phyloP scores from a whole-genome alignment of 805 yeast genomes.

The Yueomyces sp. region DNA sequence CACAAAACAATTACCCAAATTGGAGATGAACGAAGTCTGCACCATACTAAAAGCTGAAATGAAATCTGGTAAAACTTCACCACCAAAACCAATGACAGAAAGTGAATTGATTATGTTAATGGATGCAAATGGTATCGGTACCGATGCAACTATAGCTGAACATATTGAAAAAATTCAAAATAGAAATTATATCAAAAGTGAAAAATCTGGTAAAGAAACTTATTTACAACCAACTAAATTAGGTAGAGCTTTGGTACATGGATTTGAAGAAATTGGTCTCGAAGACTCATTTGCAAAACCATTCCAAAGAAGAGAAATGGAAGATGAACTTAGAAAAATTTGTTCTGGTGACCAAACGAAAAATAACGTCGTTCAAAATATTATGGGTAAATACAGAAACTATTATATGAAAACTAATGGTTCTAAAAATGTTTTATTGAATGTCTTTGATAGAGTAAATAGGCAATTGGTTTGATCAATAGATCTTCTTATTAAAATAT shows the following conservation, averaged over 20 bases:
- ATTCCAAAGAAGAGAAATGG: constrained; percentile 65
- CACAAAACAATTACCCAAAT: constrained; percentile 50
- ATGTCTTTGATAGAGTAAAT: constrained; percentile 18
- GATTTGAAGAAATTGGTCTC: constrained; percentile 68
- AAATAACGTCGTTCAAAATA: constrained; percentile 40
- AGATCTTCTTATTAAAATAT: too few species aligned
- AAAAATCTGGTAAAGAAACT: constrained; percentile 26
- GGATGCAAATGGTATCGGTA: constrained; percentile 97
- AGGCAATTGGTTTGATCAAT: background rate
- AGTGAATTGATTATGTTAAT: constrained; percentile 81
- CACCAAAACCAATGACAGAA: constrained; percentile 82
- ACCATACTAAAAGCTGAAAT: constrained; percentile 44
- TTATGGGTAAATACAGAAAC: constrained; percentile 43
- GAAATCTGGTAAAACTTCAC: constrained; percentile 60
- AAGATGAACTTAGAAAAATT: constrained; percentile 48
- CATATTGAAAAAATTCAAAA: constrained; percentile 72
- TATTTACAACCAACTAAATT: constrained; percentile 63
- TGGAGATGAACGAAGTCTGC: constrained; percentile 43
- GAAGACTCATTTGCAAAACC: constrained; percentile 80
- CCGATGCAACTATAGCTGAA: constrained; percentile 98
- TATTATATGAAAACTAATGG: constrained; percentile 25
- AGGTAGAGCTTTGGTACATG: constrained; percentile 80
- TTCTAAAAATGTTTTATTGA: constrained; percentile 16
- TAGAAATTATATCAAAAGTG: constrained; percentile 52
- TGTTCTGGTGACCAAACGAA: constrained; percentile 49